Evolutionary conservation across 192 early-diverging fungal genomes (phyloP).

Genomic region (Chytriomyces confervae): DNA sequence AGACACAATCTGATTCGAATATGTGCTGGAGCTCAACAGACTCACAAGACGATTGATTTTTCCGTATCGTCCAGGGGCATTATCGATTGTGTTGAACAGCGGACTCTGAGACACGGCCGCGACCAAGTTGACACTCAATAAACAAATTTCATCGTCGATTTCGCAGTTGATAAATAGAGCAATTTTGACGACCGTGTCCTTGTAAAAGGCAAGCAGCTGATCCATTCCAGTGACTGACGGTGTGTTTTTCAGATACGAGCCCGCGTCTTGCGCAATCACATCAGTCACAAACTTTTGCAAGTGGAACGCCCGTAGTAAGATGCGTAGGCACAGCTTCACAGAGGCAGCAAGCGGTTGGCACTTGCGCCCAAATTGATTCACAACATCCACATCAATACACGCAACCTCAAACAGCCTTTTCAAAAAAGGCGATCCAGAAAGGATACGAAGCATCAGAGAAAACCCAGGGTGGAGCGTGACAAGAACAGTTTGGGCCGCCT

Average conservation of each 20-base stretch:
- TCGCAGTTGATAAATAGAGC: slow-evolving; percentile 72
- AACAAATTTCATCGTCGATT: slow-evolving; percentile 71
- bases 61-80: slow-evolving; percentile 42
- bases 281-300: slow-evolving; percentile 79
- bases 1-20: slow-evolving; percentile 72
- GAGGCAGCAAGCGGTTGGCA: slow-evolving; percentile 29
- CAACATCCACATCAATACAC: slow-evolving; percentile 60
- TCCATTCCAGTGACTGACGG: slow-evolving; percentile 76
- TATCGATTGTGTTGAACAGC: slow-evolving; percentile 64
- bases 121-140: slow-evolving; percentile 74
- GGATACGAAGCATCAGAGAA: slow-evolving; percentile 74
- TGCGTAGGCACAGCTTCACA: slow-evolving; percentile 44
- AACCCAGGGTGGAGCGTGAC: slow-evolving; percentile 83
- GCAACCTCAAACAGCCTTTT: slow-evolving; percentile 74
- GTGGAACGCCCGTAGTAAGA: slow-evolving; percentile 60
- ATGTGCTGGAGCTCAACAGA: slow-evolving; percentile 66
- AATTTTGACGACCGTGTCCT: slow-evolving; percentile 72
- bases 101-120: slow-evolving; percentile 73
- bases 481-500: slow-evolving; percentile 40
- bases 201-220: slow-evolving; percentile 75
- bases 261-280: slow-evolving; percentile 57
- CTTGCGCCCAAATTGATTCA: slow-evolving; percentile 54
- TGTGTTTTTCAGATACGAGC: slow-evolving; percentile 42
- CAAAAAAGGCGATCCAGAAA: slow-evolving; percentile 77
- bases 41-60: slow-evolving; percentile 76